These are phyloP conservation scores for Phytophthora pinifolia DNA, from an alignment of 352 stramenopile species.

Conservation along the genomic window DNA sequence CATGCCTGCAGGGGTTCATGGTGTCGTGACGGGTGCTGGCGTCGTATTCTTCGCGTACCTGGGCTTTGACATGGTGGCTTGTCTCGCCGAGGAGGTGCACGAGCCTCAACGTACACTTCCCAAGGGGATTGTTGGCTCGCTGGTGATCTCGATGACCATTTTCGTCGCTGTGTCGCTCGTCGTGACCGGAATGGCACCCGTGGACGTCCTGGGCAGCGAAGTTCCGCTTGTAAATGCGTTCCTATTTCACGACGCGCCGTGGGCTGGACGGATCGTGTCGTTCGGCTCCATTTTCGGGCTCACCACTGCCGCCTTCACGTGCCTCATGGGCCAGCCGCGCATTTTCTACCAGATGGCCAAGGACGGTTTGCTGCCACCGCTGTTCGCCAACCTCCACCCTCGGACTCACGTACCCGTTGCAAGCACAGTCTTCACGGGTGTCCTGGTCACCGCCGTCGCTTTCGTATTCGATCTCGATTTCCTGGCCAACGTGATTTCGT, in stretches of 20 bases:
- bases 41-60: constrained; percentile 94
- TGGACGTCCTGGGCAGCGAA: constrained; percentile 65
- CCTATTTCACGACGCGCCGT: constrained; percentile 62
- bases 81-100: constrained; percentile 90
- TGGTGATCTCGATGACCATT: constrained; percentile 91
- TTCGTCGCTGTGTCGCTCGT: constrained; percentile 90
- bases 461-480: constrained; percentile 92
- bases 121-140: constrained; percentile 91
- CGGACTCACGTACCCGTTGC: constrained; percentile 66
- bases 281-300: constrained; percentile 93
- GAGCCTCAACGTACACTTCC: constrained; percentile 89
- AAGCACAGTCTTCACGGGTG: constrained; percentile 90
- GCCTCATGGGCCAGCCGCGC: constrained; percentile 90
- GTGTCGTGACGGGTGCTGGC: constrained; percentile 85
- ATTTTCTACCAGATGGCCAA: constrained; percentile 94
- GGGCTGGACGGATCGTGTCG: constrained; percentile 84
- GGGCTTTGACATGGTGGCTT: constrained; percentile 94
- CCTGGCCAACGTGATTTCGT: constrained; percentile 91
- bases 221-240: constrained; percentile 89
- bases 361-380: constrained; percentile 68
- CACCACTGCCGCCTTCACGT: constrained; percentile 90
- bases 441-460: constrained; percentile 74
- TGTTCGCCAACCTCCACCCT: constrained; percentile 64
- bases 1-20: constrained; percentile 80
- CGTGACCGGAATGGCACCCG: constrained; percentile 86